These are phyloP conservation scores for Chondrus crispus DNA, from an alignment of 23 red algal genomes.

Conservation along the genomic window DNA sequence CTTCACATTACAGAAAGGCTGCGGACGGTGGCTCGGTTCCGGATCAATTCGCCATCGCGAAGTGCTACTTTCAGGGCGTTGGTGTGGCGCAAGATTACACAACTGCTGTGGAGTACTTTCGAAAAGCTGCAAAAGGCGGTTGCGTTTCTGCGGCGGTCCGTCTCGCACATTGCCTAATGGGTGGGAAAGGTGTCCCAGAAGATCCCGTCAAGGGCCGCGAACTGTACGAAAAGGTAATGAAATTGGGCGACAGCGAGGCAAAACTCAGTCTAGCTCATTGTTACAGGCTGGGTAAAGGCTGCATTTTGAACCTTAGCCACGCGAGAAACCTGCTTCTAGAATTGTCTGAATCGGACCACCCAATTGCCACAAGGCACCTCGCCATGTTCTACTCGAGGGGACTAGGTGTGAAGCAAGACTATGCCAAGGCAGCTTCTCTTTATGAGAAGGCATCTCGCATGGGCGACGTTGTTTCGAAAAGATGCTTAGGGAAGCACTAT, in stretches of 20 bases:
- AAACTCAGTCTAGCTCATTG: conserved; percentile 41
- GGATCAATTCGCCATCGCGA: conserved; percentile 22
- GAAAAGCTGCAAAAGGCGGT: not conserved
- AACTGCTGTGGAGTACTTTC: conserved; percentile 16
- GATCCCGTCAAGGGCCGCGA: not conserved
- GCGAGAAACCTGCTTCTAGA: conserved; percentile 38
- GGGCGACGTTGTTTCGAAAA: conserved; percentile 17
- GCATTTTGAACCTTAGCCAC: not conserved
- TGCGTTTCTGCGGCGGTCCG: conserved; percentile 5
- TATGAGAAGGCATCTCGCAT: not conserved
- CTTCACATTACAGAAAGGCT: conserved; percentile 2
- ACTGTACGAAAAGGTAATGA: conserved; percentile 17
- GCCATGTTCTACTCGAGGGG: not conserved
- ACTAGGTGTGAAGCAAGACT: not conserved
- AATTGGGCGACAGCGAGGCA: conserved; percentile 1
- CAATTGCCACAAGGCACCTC: conserved; percentile 27
- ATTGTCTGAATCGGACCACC: conserved; percentile 29
- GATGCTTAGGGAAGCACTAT: conserved; percentile 4
- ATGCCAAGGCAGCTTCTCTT: not conserved
- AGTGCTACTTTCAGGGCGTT: conserved; percentile 17
- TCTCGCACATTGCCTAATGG: conserved; percentile 29
- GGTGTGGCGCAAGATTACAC: not conserved
- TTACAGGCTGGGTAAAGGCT: conserved; percentile 39
- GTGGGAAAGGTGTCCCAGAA: conserved; percentile 20
- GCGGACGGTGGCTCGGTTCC: not conserved